These are phyloP conservation scores for Colletotrichum tabaci DNA, from an alignment of 2,329 filamentous ascomycete species.

Conservation along the genomic window DNA sequence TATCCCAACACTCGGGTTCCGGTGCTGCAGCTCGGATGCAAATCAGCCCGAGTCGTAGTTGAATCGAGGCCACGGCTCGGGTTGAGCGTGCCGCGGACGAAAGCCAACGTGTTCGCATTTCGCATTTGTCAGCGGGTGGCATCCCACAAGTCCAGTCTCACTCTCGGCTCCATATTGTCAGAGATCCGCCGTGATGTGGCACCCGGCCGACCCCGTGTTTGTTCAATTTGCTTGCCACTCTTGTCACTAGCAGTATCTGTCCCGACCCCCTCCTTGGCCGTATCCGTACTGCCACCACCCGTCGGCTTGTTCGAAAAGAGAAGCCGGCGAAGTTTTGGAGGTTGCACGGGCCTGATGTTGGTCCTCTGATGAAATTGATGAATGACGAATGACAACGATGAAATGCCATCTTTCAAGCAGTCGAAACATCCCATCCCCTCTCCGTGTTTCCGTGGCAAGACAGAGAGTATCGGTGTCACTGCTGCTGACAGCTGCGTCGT, in stretches of 20 bases:
- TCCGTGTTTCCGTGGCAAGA: background rate
- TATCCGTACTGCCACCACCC: background rate
- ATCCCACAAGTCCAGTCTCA: background rate
- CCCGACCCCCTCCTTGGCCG: background rate
- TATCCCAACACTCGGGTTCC: background rate
- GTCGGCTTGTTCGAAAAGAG: background rate
- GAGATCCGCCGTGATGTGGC: background rate
- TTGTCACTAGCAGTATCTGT: background rate
- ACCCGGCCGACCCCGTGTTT: background rate
- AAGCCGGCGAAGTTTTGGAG: background rate
- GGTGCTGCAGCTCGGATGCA: constrained; percentile 23
- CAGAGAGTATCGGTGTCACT: background rate
- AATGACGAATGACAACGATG: background rate
- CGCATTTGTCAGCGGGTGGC: constrained; percentile 35
- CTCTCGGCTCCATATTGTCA: background rate
- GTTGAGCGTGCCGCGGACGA: background rate
- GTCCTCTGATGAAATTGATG: background rate
- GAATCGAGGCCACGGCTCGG: constrained; percentile 12
- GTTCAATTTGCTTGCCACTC: background rate
- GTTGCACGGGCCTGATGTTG: background rate
- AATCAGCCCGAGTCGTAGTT: constrained; percentile 9
- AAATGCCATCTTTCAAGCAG: background rate
- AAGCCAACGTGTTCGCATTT: background rate
- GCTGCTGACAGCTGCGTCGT: background rate
- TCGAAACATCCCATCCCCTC: background rate